Base-by-base conservation (phyloP, 768 basidiomycete genomes). In the Auriculariales sp. region DNA sequence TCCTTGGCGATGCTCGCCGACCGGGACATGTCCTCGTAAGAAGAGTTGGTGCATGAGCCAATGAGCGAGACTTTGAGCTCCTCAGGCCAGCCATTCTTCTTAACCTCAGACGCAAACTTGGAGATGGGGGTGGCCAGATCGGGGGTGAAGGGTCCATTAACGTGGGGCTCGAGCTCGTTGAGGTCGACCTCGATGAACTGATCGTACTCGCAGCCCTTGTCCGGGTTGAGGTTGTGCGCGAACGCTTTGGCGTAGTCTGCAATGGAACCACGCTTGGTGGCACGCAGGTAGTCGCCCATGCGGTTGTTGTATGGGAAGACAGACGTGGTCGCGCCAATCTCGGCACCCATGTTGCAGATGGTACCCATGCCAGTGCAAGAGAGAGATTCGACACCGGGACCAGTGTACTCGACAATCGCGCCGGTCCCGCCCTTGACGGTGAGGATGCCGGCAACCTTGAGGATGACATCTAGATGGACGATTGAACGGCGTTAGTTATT, bases 291-390 rank as follows among this genome's bases (percentile, higher is more conserved):
- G 62, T 82, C 76, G 59, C 63, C 75, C 95, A 98, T 98, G 61
- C 93, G 89, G 56, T 71, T 64, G 73, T 98, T 99, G 81, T 86
- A 98, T 59, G 95, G 95, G 89, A 99, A 99, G 58, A 98, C 69
- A 15, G 94, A 97, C 19, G 95, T 98, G 9, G 95, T 99, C 31
- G 95, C 95, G 64, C 94, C 94, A 60, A 98, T 97, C 69, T 99
- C 94, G 58, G 94, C 94, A 74, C 94, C 94, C 94, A 98, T 99
- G 79, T 97, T 99, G 68, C 94, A 97, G 61, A 99, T 94, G 19
- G 94, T 98, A 48, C 90, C 94, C 93, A 98, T 95, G 67, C 94
- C 94, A 45, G 94, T 99, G 77, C 86, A 90, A 45, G 92, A 95
- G 53, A 99, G 78, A 29, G 90, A 90, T 62, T 94, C 85, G 54